These are phyloP conservation scores for Ustilaginoidea virens DNA, from an alignment of 2,329 filamentous ascomycete species.

Conservation along the genomic window DNA sequence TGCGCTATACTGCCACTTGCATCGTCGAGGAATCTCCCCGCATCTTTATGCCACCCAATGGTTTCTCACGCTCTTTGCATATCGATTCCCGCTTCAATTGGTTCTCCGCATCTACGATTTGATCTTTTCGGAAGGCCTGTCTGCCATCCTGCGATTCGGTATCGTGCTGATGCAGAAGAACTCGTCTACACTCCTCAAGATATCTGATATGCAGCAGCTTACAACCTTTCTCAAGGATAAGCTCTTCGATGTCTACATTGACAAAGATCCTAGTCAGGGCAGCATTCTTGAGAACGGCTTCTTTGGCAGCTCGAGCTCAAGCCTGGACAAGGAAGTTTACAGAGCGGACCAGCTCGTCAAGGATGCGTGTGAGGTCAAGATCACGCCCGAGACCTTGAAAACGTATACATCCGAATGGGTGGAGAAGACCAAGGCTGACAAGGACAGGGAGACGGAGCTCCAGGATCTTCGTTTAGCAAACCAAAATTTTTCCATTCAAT, in stretches of 20 bases:
- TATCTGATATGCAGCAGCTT: slow-evolving; percentile 83
- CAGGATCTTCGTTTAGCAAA: slow-evolving; percentile 56
- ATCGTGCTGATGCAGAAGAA: slow-evolving; percentile 97
- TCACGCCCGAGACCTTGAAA: slow-evolving; percentile 70
- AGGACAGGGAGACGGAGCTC: slow-evolving; percentile 68
- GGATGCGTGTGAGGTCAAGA: slow-evolving; percentile 77
- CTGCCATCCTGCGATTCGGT: slow-evolving; percentile 87
- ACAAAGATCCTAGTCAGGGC: slow-evolving; percentile 79
- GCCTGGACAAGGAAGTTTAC: slow-evolving; percentile 88
- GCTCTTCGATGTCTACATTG: slow-evolving; percentile 93
- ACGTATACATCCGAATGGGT: slow-evolving; percentile 81
- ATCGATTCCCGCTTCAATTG: slow-evolving; percentile 89
- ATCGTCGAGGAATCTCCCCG: slow-evolving; percentile 71
- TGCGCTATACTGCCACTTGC: slow-evolving; percentile 85
- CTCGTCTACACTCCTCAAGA: slow-evolving; percentile 55
- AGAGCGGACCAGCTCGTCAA: slow-evolving; percentile 84
- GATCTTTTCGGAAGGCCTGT: slow-evolving; percentile 82
- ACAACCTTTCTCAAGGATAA: slow-evolving; percentile 87
- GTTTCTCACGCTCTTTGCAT: slow-evolving; percentile 97
- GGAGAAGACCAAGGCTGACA: slow-evolving; percentile 70
- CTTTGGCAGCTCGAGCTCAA: slow-evolving; percentile 83
- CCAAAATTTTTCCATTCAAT: slow-evolving; percentile 50
- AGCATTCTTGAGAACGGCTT: slow-evolving; percentile 93
- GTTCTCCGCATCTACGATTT: slow-evolving; percentile 94
- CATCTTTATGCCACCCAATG: slow-evolving; percentile 96